Evolutionary conservation across 441 rosid genomes (phyloP), one percentile per base, ranked within the genome.

Genomic region (Geranium incanum): DNA sequence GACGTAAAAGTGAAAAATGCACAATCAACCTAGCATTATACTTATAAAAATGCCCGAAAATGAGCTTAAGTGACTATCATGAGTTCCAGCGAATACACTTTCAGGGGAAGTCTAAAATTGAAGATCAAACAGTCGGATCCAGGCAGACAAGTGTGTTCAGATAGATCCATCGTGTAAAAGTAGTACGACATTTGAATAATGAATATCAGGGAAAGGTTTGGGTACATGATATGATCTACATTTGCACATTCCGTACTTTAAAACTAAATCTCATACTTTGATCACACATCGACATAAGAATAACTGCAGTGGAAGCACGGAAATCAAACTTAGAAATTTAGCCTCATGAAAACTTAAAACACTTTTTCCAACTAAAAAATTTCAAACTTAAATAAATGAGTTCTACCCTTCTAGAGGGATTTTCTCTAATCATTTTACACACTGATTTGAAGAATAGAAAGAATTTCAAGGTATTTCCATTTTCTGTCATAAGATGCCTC

Each of bases 1-100:
- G 75, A 68, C 23, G 39, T 66, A 70, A 67, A 57, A 57, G 50
- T 7, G 50, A 43, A 43, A 11, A 4, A 43, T 6, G 1, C 50
- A 43, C 50, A 43, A 7, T 43, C 50, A 43, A 43, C 1, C 12
- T 1, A 28, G 33, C 33, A 43, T 11, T 43, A 0, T 28, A 43
- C 50, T 43, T 8, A 39, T 39, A 39, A 39, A 28, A 7, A 11
- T 43, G 50, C 50, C 50, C 50, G 0, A 7, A 4, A 7, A 43
- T 13, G 9, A 43, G 33, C 50, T 43, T 43, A 43, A 43, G 50
- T 43, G 50, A 43, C 50, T 43, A 43, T 8, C 9, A 43, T 43
- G 50, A 43, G 50, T 43, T 43, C 8, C 11, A 43, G 12, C 50
- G 9, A 1, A 6, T 43, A 6, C 50, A 43, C 12, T 43, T 43